phyloP scores from a whole-genome alignment of 768 basidiomycete genomes.

The Rubroboletus pulcherrimus region DNA sequence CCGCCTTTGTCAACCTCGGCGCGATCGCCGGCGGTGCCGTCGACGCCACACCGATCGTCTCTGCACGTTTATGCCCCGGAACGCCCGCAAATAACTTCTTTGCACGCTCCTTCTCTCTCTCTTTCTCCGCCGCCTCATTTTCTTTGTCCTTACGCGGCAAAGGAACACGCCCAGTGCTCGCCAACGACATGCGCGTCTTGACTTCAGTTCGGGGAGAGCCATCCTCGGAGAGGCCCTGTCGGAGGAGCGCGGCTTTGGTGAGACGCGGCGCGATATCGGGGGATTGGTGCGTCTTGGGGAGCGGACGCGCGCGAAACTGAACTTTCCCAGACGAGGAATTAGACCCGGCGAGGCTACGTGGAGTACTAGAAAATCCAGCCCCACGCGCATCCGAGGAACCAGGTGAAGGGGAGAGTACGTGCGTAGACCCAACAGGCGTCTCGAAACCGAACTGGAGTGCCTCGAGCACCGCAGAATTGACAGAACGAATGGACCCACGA shows the following conservation, averaged over 20 bases:
- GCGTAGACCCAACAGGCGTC: conserved; percentile 40
- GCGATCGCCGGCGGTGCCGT: conserved; percentile 68
- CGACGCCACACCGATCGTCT: conserved; percentile 67
- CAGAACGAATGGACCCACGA: conserved; percentile 36
- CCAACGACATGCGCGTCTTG: conserved; percentile 30
- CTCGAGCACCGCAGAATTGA: conserved; percentile 47
- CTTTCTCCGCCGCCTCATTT: conserved; percentile 42
- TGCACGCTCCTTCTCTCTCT: conserved; percentile 58
- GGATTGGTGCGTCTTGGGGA: conserved; percentile 56
- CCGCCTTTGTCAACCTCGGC: conserved; percentile 71
- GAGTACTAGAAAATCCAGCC: conserved; percentile 17
- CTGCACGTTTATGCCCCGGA: conserved; percentile 75
- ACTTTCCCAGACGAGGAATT: conserved; percentile 42
- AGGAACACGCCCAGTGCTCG: conserved; percentile 33
- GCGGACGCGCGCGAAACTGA: conserved; percentile 60
- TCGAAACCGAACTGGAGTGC: conserved; percentile 39
- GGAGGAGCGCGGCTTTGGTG: conserved; percentile 69
- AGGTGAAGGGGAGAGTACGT: conserved; percentile 38
- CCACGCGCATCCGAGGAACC: conserved; percentile 21
- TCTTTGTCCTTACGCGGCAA: conserved; percentile 26
- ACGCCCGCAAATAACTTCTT: conserved; percentile 70
- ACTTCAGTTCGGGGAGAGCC: conserved; percentile 16
- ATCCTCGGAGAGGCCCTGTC: conserved; percentile 54
- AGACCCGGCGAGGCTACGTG: conserved; percentile 32
- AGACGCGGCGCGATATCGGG: conserved; percentile 78